A percentile compares a stretch with the other conserved stretches of the same genome.
Evolutionary conservation across 2,329 filamentous ascomycete genomes (phyloP).

Genomic region (Penicillium sp.): DNA sequence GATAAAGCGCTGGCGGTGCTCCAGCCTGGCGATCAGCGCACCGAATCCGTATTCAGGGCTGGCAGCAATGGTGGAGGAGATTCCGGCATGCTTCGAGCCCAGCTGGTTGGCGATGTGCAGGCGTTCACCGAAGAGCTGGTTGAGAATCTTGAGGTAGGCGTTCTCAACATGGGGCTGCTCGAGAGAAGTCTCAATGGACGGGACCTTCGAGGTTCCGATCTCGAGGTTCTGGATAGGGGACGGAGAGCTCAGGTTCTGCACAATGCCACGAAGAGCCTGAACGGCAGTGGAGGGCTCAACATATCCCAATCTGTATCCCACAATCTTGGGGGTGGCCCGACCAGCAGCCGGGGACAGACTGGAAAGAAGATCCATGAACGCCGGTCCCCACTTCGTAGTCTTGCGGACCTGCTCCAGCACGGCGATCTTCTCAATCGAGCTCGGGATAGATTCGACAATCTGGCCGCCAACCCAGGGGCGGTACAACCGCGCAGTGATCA

Average conservation of each 20-base stretch:
- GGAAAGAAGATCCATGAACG: slow-evolving; percentile 81
- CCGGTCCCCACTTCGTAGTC: slow-evolving; percentile 92
- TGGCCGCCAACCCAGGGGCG: slow-evolving; percentile 85
- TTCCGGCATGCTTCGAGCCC: slow-evolving; percentile 65
- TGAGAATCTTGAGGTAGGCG: slow-evolving; percentile 89
- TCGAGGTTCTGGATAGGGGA: slow-evolving; percentile 88
- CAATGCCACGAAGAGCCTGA: slow-evolving; percentile 81
- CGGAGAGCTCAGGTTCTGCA: slow-evolving; percentile 75
- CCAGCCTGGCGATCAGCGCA: slow-evolving; percentile 80
- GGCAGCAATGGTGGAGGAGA: slow-evolving; percentile 67
- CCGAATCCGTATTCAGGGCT: slow-evolving; percentile 93
- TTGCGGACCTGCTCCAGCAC: slow-evolving; percentile 92
- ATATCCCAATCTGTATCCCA: slow-evolving; percentile 85
- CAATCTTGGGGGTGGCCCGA: too few species aligned
- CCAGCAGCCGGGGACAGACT: slow-evolving; percentile 66
- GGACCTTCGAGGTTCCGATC: slow-evolving; percentile 60
- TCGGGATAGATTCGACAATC: slow-evolving; percentile 66
- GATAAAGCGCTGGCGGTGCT: slow-evolving; percentile 72
- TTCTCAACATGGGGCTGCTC: slow-evolving; percentile 77
- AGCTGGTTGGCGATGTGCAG: slow-evolving; percentile 82
- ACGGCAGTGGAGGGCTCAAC: slow-evolving; percentile 69
- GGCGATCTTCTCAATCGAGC: slow-evolving; percentile 74
- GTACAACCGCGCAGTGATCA: slow-evolving; percentile 83
- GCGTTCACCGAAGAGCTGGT: slow-evolving; percentile 78
- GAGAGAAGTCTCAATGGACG: slow-evolving; percentile 48